These are phyloP conservation scores for Centaurea solstitialis DNA, from an alignment of 129 eudicot species.

Conservation along the genomic window DNA sequence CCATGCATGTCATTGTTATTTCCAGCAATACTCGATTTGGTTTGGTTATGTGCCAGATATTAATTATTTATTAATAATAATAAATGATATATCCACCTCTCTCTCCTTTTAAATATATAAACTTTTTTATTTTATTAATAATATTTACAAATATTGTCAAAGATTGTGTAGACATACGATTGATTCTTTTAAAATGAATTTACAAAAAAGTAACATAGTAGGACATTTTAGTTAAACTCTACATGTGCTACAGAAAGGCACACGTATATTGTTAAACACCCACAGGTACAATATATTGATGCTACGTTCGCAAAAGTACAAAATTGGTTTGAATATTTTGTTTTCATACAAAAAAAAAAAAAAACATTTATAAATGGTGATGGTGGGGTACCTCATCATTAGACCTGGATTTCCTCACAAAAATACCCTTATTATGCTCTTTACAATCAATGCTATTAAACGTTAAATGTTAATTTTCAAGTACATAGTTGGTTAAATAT, in stretches of 20 bases:
- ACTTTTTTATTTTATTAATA: no score
- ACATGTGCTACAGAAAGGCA: not conserved
- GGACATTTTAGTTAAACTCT: no score
- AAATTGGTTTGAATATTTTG: not conserved
- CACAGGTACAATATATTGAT: not conserved
- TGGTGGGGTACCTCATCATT: not conserved
- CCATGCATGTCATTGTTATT: not conserved
- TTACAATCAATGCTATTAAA: not conserved
- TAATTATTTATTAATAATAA: not conserved
- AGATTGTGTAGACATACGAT: no score
- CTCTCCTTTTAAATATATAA: not conserved
- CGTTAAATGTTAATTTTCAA: not conserved
- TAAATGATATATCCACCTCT: not conserved
- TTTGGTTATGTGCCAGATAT: not conserved
- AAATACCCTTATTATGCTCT: not conserved
- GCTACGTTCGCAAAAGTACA: not conserved
- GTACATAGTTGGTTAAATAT: not conserved
- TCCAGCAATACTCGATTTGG: not conserved
- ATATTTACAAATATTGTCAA: no score
- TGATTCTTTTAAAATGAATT: not conserved
- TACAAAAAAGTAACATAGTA: no score
- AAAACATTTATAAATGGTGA: not conserved
- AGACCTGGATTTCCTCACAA: not conserved
- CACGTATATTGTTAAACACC: not conserved
- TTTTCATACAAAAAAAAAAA: no score